These are phyloP conservation scores for Ulota crispa DNA, from an alignment of 225 moss, liverwort and hornwort species.

Conservation along the genomic window DNA sequence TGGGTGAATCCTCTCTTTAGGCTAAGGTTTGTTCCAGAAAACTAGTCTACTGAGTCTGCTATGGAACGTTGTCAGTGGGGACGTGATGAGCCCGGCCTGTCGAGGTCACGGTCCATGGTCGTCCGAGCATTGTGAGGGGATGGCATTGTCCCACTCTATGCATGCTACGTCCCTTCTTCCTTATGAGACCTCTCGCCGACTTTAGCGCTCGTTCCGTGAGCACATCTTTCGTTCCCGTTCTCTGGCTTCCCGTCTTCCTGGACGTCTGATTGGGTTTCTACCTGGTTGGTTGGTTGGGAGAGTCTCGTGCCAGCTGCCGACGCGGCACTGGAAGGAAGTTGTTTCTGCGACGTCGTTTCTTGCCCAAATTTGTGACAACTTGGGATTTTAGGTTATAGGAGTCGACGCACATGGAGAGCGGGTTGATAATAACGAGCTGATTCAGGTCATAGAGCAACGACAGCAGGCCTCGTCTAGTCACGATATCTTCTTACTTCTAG, in stretches of 20 bases:
- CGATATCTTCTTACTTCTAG: slow-evolving; percentile 19
- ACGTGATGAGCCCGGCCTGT: slow-evolving; percentile 27
- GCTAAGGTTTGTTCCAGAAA: slow-evolving; percentile 16
- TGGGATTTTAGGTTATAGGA: slow-evolving; percentile 17
- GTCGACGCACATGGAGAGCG: slow-evolving; percentile 17
- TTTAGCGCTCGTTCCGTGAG: background rate
- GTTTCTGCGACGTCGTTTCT: slow-evolving; percentile 4
- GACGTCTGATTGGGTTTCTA: slow-evolving; percentile 23
- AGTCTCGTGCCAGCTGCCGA: slow-evolving; percentile 12
- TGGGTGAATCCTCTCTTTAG: slow-evolving; percentile 21
- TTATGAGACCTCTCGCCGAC: slow-evolving; percentile 12
- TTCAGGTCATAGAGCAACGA: slow-evolving; percentile 16
- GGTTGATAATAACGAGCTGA: slow-evolving; percentile 10
- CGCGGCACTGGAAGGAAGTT: slow-evolving; percentile 23
- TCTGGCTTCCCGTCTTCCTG: slow-evolving; percentile 7
- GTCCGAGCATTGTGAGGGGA: slow-evolving; percentile 27
- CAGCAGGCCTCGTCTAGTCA: slow-evolving; percentile 11
- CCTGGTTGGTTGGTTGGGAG: slow-evolving; percentile 26
- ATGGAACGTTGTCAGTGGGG: slow-evolving; percentile 11
- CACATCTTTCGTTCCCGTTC: slow-evolving; percentile 15
- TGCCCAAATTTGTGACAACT: slow-evolving; percentile 15
- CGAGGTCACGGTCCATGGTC: slow-evolving; percentile 31
- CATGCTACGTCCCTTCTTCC: background rate
- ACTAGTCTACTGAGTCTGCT: slow-evolving; percentile 15
- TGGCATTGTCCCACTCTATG: slow-evolving; percentile 1